Base-by-base conservation (phyloP, 225 moss, liverwort and hornwort genomes). In the Marchantia paleacea region DNA sequence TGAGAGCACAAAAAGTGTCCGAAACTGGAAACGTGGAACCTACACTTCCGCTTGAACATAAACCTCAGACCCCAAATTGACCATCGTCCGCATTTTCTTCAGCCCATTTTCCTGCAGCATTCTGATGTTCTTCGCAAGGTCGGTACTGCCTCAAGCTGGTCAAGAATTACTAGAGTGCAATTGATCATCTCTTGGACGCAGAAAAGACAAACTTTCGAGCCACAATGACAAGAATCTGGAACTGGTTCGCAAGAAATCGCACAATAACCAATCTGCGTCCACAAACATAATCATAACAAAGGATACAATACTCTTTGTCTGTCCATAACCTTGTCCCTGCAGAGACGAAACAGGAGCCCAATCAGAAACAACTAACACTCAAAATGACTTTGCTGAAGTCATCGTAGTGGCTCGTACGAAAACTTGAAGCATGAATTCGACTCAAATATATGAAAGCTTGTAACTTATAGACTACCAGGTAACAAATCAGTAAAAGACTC, bases 1-100 rank as follows among this genome's bases (percentile, higher is more conserved):
- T 69, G 24, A 67, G 7, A 53, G 8, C 70, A 49, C 24, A 75
- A 52, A 54, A 22, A 24, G 28, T 12, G 28, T 12, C 15, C 13
- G 22, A 26, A 28, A 24, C 26, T 26, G 53, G 30, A n/a, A 30
- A 57, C 16, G 8, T 16, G 31, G 18, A 11, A 80, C 83, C 0
- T 83, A 88, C 87, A 94, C 97, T 70, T 95, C 97, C 18, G 95
- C 97, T 84, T 95, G 93, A 0, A 83, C 92, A 69, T 99, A 99
- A 19, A 99, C 88, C 79, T 99, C 95, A 12, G 91, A 94, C 55
- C 97, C 97, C 71, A 95, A 79, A 82, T 95, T 99, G 75, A 99
- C 88, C 93, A 99, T 94, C 58, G 91, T 90, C 81, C 91, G 87
- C 75, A 95, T 26, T 50, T 91, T 92, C 52, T 89, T 92, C 76